phyloP scores from a whole-genome alignment of 2,329 filamentous ascomycete species.

The Fusarium agapanthi region DNA sequence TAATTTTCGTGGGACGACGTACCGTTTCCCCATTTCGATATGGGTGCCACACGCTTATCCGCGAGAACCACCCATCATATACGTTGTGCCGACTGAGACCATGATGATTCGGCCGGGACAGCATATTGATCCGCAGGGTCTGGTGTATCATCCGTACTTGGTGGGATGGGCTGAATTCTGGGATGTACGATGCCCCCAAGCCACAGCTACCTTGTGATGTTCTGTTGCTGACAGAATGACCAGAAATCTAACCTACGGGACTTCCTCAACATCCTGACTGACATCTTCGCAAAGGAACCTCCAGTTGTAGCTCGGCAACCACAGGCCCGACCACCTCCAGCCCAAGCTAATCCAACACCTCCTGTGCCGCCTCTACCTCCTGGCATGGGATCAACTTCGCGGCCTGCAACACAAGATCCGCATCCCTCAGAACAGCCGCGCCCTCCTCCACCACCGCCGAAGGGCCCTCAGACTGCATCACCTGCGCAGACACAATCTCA shows the following conservation, averaged over 20 bases:
- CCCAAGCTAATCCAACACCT: slow-evolving; percentile 53
- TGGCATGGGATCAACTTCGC: slow-evolving; percentile 59
- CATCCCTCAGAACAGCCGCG: slow-evolving; percentile 46
- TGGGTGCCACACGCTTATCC: slow-evolving; percentile 96
- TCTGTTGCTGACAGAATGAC: background rate
- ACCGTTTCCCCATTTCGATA: slow-evolving; percentile 89
- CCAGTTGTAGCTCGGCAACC: slow-evolving; percentile 79
- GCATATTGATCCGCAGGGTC: slow-evolving; percentile 92
- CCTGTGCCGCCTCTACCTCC: slow-evolving; percentile 77
- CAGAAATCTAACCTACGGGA: slow-evolving; percentile 86
- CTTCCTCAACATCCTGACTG: slow-evolving; percentile 81
- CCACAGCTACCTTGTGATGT: background rate
- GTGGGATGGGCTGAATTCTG: slow-evolving; percentile 88
- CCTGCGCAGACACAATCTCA: slow-evolving; percentile 36
- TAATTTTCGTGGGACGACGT: slow-evolving; percentile 85
- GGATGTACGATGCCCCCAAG: slow-evolving; percentile 71
- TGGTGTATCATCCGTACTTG: slow-evolving; percentile 94
- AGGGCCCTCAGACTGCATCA: slow-evolving; percentile 53
- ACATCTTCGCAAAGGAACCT: slow-evolving; percentile 93
- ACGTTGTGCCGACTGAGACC: slow-evolving; percentile 85
- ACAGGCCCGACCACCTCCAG: slow-evolving; percentile 54
- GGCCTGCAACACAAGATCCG: slow-evolving; percentile 48
- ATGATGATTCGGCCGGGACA: slow-evolving; percentile 94
- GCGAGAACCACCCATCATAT: slow-evolving; percentile 82
- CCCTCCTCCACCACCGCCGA: slow-evolving; percentile 65